Conservation (phyloP, 305 asterid genomes). For the Ilex paraguariensis region DNA sequence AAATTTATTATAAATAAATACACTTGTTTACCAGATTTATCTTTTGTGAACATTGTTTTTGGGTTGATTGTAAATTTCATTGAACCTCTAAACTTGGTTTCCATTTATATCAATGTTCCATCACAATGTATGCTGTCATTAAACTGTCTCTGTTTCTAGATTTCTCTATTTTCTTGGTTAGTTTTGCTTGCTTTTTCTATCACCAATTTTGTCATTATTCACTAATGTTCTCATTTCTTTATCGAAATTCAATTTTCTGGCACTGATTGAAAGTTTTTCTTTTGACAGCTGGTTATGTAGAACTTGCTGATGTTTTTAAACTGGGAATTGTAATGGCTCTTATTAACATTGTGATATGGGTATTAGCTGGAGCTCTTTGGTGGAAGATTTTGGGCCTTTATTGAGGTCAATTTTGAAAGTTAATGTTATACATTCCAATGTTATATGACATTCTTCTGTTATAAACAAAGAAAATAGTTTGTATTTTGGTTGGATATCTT, state of each 20-base stretch:
- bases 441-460: not conserved
- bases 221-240: too few relatives aligned
- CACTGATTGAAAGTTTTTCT: not conserved
- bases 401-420: slow-evolving; percentile 26
- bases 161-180: not conserved
- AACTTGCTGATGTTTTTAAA: slow-evolving; percentile 42
- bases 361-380: slow-evolving; percentile 60
- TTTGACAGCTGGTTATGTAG: slow-evolving; percentile 61
- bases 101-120: too few relatives aligned
- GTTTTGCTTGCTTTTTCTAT: not conserved
- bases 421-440: not conserved
- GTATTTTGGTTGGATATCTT: too few relatives aligned
- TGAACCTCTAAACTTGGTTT: too few relatives aligned
- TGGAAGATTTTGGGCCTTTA: slow-evolving; percentile 76
- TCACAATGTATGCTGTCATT: too few relatives aligned
- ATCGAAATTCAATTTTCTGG: not conserved
- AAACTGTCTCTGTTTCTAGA: too few relatives aligned
- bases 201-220: too few relatives aligned
- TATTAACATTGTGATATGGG: slow-evolving; percentile 49
- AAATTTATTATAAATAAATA: too few relatives aligned
- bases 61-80: too few relatives aligned
- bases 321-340: slow-evolving; percentile 54
- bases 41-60: too few relatives aligned
- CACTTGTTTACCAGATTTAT: too few relatives aligned
- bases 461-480: too few relatives aligned